phyloP scores from a whole-genome alignment of 2,329 filamentous ascomycete genomes.

The Acrocalymma vagum region DNA sequence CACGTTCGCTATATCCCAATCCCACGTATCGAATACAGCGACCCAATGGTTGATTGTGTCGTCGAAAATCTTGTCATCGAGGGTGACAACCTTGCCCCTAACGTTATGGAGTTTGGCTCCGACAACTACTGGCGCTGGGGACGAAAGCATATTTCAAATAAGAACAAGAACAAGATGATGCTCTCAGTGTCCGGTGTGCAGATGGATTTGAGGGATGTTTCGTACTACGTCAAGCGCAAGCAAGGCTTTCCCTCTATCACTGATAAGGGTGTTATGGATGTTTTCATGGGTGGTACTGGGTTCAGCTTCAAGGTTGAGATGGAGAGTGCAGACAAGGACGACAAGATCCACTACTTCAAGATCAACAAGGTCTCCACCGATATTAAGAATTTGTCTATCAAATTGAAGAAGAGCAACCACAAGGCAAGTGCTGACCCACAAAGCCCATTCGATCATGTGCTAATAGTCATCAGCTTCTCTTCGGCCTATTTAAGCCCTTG shows the following conservation, averaged over 20 bases:
- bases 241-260: conserved; percentile 88
- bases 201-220: conserved; percentile 81
- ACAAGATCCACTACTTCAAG: conserved; percentile 90
- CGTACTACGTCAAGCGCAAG: conserved; percentile 96
- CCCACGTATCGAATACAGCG: conserved; percentile 91
- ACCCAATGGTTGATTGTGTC: conserved; percentile 83
- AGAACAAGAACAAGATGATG: conserved; percentile 84
- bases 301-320: conserved; percentile 93
- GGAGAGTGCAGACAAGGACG: conserved; percentile 78
- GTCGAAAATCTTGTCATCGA: conserved; percentile 96
- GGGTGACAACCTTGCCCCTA: conserved; percentile 96
- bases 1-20: conserved; percentile 89
- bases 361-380: conserved; percentile 87
- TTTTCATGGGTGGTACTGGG: conserved; percentile 85
- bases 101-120: conserved; percentile 84
- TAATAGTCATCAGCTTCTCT: conserved; percentile 69
- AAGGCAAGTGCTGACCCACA: conserved; percentile 63
- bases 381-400: conserved; percentile 83
- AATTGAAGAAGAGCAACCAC: conserved; percentile 93
- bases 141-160: conserved; percentile 84
- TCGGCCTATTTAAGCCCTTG: conserved; percentile 85
- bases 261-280: conserved; percentile 87
- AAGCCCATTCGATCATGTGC: neutral
- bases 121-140: conserved; percentile 97
- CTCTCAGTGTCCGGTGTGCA: conserved; percentile 89